These are phyloP conservation scores for Hymenoscyphus fraxineus DNA, from an alignment of 2,329 filamentous ascomycete genomes.

Conservation along the genomic window DNA sequence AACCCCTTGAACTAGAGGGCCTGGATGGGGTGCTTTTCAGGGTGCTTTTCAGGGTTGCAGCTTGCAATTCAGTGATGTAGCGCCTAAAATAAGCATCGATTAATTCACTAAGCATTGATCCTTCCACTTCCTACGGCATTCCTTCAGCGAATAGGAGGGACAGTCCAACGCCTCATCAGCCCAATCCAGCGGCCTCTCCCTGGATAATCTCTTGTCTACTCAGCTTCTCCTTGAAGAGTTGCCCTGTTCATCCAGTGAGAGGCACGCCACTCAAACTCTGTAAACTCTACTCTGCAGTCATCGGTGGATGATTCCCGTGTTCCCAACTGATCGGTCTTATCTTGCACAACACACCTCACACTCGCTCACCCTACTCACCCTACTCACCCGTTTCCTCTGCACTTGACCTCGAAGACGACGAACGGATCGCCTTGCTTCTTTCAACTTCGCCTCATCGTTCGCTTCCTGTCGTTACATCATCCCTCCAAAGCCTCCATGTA, in stretches of 20 bases:
- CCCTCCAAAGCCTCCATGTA: not conserved
- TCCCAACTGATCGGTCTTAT: not conserved
- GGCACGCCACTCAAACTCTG: not conserved
- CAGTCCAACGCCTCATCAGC: not conserved
- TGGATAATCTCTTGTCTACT: not conserved
- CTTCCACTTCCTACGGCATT: not conserved
- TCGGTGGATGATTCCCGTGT: not conserved
- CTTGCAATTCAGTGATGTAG: not conserved
- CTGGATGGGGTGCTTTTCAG: not conserved
- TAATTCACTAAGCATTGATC: not conserved
- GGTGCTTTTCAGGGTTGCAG: not conserved
- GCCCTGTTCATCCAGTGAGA: not conserved
- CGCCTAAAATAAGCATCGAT: not conserved
- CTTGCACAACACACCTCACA: not conserved
- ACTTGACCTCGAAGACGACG: not conserved
- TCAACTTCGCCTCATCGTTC: not conserved
- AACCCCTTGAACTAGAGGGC: not conserved
- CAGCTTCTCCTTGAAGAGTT: not conserved
- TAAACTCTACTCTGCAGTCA: not conserved
- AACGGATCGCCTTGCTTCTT: not conserved
- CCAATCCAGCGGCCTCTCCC: not conserved
- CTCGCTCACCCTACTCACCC: not conserved
- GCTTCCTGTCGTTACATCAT: slow-evolving; percentile 5
- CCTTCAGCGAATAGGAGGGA: not conserved
- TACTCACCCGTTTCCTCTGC: not conserved